These are phyloP conservation scores for Xylariaceae sp. DNA, from an alignment of 2,329 filamentous ascomycete species.

Conservation along the genomic window DNA sequence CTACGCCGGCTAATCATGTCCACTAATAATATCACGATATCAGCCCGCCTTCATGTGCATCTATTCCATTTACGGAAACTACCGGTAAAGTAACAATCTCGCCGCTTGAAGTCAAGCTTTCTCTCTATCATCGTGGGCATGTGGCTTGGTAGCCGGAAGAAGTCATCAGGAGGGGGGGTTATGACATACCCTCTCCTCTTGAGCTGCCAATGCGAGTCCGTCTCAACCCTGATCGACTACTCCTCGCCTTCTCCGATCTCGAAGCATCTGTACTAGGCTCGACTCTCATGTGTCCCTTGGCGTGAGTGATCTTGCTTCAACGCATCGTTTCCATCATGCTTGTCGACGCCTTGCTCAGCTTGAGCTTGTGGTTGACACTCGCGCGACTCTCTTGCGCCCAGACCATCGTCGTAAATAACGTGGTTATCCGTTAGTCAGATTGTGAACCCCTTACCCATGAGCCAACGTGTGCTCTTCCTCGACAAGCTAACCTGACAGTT, in stretches of 20 bases:
- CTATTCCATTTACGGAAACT: slow-evolving; percentile 15
- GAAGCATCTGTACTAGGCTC: neutral
- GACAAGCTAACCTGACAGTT: slow-evolving; percentile 24
- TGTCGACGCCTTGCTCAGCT: slow-evolving; percentile 13
- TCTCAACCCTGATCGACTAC: slow-evolving; percentile 1
- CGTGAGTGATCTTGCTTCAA: slow-evolving; percentile 9
- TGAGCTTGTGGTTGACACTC: slow-evolving; percentile 22
- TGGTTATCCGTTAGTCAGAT: slow-evolving; percentile 32
- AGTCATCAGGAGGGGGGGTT: slow-evolving; percentile 5
- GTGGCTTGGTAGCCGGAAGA: slow-evolving; percentile 13
- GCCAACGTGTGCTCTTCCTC: neutral
- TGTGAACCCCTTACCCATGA: slow-evolving; percentile 8
- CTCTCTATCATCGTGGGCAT: slow-evolving; percentile 15
- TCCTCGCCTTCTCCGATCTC: slow-evolving; percentile 1
- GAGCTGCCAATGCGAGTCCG: slow-evolving; percentile 2
- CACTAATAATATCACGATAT: slow-evolving; percentile 24
- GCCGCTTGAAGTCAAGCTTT: slow-evolving; percentile 16
- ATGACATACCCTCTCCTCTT: slow-evolving; percentile 2
- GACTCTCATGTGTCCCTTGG: slow-evolving; percentile 5
- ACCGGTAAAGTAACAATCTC: slow-evolving; percentile 19
- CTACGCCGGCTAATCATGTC: slow-evolving; percentile 32
- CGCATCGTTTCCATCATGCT: slow-evolving; percentile 25
- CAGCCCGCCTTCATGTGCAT: slow-evolving; percentile 15
- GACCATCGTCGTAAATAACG: slow-evolving; percentile 32
- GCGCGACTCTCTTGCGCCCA: slow-evolving; percentile 20